Percentiles rank a stretch among this genome's conserved stretches.
Conservation (phyloP, 768 basidiomycete genomes). For the Suillus subluteus region DNA sequence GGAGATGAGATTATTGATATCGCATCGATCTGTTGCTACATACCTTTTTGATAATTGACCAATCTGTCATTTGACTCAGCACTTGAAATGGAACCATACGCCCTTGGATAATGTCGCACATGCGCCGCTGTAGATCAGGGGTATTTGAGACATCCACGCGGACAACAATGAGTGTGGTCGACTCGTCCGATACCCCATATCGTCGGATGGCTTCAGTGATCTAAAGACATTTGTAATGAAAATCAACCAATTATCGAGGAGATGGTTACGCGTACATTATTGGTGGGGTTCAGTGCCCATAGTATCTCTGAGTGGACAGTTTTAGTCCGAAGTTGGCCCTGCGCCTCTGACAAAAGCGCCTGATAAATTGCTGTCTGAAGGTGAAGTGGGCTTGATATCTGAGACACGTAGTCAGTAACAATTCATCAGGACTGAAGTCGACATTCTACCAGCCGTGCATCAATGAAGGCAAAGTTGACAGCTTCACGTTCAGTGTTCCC, state of each 20-base stretch:
- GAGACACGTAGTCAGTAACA: constrained; percentile 14
- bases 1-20: background rate
- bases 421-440: constrained; percentile 14
- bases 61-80: constrained; percentile 62
- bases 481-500: constrained; percentile 73
- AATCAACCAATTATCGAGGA: background rate
- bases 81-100: constrained; percentile 49
- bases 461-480: constrained; percentile 92
- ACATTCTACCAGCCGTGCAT: constrained; percentile 72
- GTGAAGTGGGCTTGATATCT: constrained; percentile 85
- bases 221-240: constrained; percentile 41
- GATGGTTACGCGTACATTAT: constrained; percentile 59
- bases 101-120: constrained; percentile 65
- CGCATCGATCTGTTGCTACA: constrained; percentile 17
- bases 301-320: constrained; percentile 91
- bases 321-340: constrained; percentile 71
- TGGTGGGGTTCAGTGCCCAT: constrained; percentile 84
- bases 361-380: constrained; percentile 85
- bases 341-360: constrained; percentile 69
- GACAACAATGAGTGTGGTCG: constrained; percentile 71
- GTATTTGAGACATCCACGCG: constrained; percentile 53
- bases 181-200: constrained; percentile 78
- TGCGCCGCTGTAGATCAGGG: constrained; percentile 49
- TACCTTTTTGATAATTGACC: constrained; percentile 77
- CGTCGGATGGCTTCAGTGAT: constrained; percentile 87